Percentiles rank a stretch among this genome's conserved stretches.
These are phyloP conservation scores for Geum urbanum DNA, from an alignment of 306 rosid species.

Conservation along the genomic window DNA sequence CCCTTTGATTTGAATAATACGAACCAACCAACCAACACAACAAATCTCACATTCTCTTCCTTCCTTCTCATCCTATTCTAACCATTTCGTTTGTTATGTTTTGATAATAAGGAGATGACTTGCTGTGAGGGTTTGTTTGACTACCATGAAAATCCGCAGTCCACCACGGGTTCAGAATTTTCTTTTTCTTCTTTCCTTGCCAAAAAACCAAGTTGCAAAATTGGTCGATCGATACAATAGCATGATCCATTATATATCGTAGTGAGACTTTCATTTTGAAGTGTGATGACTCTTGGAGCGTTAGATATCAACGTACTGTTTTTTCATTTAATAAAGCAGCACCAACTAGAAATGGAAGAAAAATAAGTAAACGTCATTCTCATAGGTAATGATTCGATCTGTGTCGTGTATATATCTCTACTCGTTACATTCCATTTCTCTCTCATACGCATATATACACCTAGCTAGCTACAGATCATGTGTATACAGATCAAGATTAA, in stretches of 20 bases:
- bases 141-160: conserved; percentile 14
- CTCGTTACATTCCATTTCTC: too few relatives aligned
- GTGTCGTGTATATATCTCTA: background rate
- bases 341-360: background rate
- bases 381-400: background rate
- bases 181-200: background rate
- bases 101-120: background rate
- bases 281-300: background rate
- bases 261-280: background rate
- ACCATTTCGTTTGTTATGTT: background rate
- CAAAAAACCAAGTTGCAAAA: conserved; percentile 2
- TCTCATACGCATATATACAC: too few relatives aligned
- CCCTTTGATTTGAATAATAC: conserved; percentile 14
- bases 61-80: background rate
- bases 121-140: background rate
- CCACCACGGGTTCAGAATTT: background rate
- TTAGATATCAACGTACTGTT: background rate
- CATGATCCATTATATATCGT: background rate
- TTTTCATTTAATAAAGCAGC: background rate
- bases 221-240: background rate
- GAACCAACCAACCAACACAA: conserved; percentile 12
- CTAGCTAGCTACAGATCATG: too few relatives aligned
- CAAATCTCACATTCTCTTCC: conserved; percentile 1
- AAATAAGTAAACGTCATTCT: background rate
- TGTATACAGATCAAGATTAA: too few relatives aligned